phyloP scores from a whole-genome alignment of 2,329 filamentous ascomycete species.

The Botrytis fragariae region DNA sequence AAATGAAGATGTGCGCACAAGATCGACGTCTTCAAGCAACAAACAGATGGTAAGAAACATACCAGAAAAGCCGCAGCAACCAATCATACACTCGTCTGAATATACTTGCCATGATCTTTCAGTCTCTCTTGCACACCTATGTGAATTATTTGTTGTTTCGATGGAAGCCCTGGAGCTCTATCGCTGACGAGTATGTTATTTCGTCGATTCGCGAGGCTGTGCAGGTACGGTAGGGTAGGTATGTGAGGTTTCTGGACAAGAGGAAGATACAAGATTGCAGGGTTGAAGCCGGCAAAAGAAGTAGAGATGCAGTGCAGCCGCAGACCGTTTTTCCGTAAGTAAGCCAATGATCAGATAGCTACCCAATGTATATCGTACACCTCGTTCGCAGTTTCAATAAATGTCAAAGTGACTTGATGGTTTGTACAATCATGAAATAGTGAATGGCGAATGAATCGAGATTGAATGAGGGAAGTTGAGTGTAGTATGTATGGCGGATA shows the following conservation, averaged over 20 bases:
- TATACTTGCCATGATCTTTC: conserved; percentile 74
- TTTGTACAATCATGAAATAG: conserved; percentile 4
- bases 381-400: background rate
- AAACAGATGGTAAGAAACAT: conserved; percentile 41
- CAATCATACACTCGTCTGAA: conserved; percentile 97
- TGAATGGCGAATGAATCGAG: background rate
- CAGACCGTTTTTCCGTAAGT: conserved; percentile 13
- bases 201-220: background rate
- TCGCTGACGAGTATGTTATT: background rate
- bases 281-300: conserved; percentile 15
- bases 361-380: background rate
- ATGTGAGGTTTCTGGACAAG: conserved; percentile 2
- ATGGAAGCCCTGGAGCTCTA: background rate
- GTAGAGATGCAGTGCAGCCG: conserved; percentile 10
- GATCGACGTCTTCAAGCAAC: background rate
- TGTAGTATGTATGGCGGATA: conserved; percentile 21
- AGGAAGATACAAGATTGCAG: conserved; percentile 6
- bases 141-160: background rate
- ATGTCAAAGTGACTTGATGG: background rate
- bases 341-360: conserved; percentile 15
- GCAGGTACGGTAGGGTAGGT: background rate
- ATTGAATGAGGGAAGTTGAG: conserved; percentile 33
- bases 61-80: conserved; percentile 98
- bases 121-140: conserved; percentile 17
- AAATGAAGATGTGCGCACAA: background rate